Base-by-base conservation (phyloP, 805 yeast species). In the Jamesozyma lodderae region DNA sequence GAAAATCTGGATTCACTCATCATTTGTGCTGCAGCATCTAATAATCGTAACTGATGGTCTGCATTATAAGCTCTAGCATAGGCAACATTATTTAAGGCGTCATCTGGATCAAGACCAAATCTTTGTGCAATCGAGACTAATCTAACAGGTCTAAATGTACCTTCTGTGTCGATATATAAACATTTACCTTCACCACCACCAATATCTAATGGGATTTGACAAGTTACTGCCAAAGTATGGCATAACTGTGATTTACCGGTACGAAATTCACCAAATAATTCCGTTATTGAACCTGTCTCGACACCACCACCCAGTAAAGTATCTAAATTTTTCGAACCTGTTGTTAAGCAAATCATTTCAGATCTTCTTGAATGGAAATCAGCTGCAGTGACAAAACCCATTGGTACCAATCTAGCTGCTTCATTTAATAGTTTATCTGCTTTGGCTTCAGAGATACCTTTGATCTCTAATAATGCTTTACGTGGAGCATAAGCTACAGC, bases 141-240 rank as follows among this genome's bases (percentile, higher is more conserved):
- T 51, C 98, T 73, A 31, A 80, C 81, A 1, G 97, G 96, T 57
- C 98, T 73, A 60, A 92, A 92, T 2, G 98, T 92, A 15, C 96
- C 96, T 58, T 90, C 98, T 0, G 97, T 90, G 55, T 92, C 98
- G 43, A 92, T 88, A 57, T 84, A 92, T 39, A 92, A 68, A 60
- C 96, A 90, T 62, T 92, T 87, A 24, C 98, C 98, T 65, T 92
- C 98, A 36, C 96, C 98, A 43, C 98, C 98, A 29, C 96, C 96
- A 81, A 83, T 81, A 56, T 88, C 96, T 36, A 90, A 75, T 4
- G 97, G 97, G 40, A 92, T 68, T 62, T 90, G 98, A 60, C 97
- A 90, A 2, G 96, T 90, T 6, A 92, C 95, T 0, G 97, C 95
- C 40, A 92, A 69, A 1, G 97, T 92, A 59, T 92, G 98, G 62